phyloP scores from a whole-genome alignment of 2,329 filamentous ascomycete species.

The Didymella pinodella region DNA sequence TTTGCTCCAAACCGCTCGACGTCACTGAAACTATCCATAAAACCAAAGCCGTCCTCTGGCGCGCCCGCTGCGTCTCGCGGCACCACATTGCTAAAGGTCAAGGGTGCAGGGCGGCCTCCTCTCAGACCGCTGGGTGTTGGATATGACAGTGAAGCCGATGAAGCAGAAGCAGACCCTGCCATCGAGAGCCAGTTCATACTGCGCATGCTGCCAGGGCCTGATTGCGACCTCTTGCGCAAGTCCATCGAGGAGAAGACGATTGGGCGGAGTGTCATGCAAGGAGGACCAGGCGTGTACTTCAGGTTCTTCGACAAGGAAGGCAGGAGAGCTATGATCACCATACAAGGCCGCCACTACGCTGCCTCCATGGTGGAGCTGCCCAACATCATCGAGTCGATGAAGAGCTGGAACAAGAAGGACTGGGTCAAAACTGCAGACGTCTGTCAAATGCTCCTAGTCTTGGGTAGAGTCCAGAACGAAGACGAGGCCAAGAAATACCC shows the following conservation, averaged over 20 bases:
- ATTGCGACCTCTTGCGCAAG: constrained; percentile 82
- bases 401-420: constrained; percentile 86
- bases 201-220: constrained; percentile 84
- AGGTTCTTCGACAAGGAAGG: constrained; percentile 79
- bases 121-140: constrained; percentile 77
- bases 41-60: constrained; percentile 37
- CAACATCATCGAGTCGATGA: constrained; percentile 88
- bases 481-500: constrained; percentile 60
- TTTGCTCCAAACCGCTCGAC: constrained; percentile 29
- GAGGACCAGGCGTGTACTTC: constrained; percentile 79
- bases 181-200: constrained; percentile 91
- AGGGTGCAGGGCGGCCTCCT: constrained; percentile 45
- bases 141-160: constrained; percentile 95
- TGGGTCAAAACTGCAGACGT: constrained; percentile 91
- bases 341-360: constrained; percentile 76
- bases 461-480: constrained; percentile 69
- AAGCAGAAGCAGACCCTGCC: constrained; percentile 83
- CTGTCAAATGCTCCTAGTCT: constrained; percentile 86
- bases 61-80: constrained; percentile 25
- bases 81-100: constrained; percentile 45
- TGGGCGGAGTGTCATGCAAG: constrained; percentile 68
- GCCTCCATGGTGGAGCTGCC: constrained; percentile 83
- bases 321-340: constrained; percentile 74
- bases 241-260: constrained; percentile 80
- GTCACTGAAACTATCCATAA: constrained; percentile 46